Evolutionary conservation across 2,329 filamentous ascomycete species (phyloP).

Genomic region (Pseudocercospora vitis): DNA sequence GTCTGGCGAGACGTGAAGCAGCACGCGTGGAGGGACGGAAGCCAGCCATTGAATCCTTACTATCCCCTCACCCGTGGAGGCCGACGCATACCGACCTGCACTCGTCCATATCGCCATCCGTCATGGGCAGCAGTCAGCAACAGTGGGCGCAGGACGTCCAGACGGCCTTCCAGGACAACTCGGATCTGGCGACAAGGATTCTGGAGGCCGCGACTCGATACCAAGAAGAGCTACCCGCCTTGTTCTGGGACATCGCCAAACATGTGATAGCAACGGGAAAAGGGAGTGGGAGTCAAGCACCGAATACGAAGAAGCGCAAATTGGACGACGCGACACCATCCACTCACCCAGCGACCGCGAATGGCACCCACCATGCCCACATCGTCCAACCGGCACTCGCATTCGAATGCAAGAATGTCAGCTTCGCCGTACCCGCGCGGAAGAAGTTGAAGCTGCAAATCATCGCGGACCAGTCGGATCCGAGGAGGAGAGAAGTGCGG

Average conservation of each 20-base stretch:
- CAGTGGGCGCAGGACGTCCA: constrained; percentile 20
- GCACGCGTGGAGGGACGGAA: too few relatives aligned
- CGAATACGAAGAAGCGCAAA: constrained; percentile 51
- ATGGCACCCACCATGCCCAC: constrained; percentile 19
- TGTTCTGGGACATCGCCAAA: constrained; percentile 53
- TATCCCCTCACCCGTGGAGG: too few relatives aligned
- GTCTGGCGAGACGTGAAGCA: neutral
- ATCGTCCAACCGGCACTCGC: constrained; percentile 36
- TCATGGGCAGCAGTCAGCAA: too few relatives aligned
- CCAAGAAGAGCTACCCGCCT: constrained; percentile 28
- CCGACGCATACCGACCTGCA: too few relatives aligned
- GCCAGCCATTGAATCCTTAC: too few relatives aligned
- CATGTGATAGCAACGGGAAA: constrained; percentile 40
- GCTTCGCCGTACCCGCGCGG: constrained; percentile 61
- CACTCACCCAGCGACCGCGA: constrained; percentile 7
- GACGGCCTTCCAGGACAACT: constrained; percentile 23
- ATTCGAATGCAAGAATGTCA: constrained; percentile 56
- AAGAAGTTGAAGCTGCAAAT: constrained; percentile 64
- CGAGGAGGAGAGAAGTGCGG: constrained; percentile 28
- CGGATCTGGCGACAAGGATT: constrained; percentile 21
- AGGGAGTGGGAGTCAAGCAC: constrained; percentile 31
- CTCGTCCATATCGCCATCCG: too few relatives aligned
- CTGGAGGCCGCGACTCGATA: constrained; percentile 20
- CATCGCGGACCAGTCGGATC: constrained; percentile 39
- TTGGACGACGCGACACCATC: constrained; percentile 42